These are phyloP conservation scores for Mortierella sp. DNA, from an alignment of 371 early-diverging fungal species.

Conservation along the genomic window DNA sequence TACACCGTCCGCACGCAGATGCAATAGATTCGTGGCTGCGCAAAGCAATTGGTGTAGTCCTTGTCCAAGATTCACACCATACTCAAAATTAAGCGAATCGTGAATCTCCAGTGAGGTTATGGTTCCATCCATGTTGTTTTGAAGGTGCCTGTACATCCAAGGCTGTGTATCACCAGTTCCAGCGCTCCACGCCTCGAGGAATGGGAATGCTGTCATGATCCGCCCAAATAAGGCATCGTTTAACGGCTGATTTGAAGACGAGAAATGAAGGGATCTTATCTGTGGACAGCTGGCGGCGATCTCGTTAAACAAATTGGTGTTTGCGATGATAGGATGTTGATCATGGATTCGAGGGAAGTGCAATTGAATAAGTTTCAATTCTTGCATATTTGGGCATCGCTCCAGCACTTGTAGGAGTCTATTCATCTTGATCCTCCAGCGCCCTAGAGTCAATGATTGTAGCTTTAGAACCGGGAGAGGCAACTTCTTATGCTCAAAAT, in stretches of 20 bases:
- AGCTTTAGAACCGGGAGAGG: neutral
- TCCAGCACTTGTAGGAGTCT: neutral
- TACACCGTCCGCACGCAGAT: neutral
- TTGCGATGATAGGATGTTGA: neutral
- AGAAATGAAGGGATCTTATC: conserved; percentile 1
- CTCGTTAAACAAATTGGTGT: neutral
- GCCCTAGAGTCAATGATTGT: neutral
- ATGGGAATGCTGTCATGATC: neutral
- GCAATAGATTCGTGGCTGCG: neutral
- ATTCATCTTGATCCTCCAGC: neutral
- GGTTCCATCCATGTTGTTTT: neutral
- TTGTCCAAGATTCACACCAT: neutral
- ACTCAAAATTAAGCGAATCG: neutral
- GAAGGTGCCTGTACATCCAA: conserved; percentile 1
- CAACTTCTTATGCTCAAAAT: neutral
- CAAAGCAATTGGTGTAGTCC: neutral
- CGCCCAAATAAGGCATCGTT: neutral
- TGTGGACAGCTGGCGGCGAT: neutral
- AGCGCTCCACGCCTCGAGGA: neutral
- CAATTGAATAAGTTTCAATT: neutral
- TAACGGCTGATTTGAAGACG: neutral
- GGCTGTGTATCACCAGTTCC: neutral
- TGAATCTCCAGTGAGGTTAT: neutral
- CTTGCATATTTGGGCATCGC: neutral
- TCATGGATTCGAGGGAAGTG: neutral